These are phyloP conservation scores for Xanthoparmelia taractica DNA, from an alignment of 495 filamentous ascomycete genomes.

Conservation along the genomic window DNA sequence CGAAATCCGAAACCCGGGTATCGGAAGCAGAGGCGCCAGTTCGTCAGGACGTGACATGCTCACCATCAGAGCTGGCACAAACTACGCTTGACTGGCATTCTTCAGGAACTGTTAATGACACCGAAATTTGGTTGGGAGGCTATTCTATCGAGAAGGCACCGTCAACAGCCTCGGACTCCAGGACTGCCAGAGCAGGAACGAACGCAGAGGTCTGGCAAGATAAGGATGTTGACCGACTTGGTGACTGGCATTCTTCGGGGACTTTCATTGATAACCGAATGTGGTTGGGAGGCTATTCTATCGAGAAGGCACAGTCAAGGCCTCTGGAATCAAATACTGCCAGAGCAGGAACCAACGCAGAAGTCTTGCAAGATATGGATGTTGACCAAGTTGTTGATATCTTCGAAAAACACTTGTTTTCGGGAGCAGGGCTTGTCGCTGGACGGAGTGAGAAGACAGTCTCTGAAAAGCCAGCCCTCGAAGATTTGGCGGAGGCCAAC, in stretches of 20 bases:
- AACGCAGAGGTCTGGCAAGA: neutral
- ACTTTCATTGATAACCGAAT: neutral
- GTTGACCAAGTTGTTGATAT: neutral
- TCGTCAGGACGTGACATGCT: neutral
- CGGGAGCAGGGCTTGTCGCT: neutral
- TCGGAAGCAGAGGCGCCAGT: neutral
- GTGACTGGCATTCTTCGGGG: too few relatives aligned
- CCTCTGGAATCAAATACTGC: neutral
- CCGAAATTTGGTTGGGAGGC: neutral
- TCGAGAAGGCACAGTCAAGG: neutral
- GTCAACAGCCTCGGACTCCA: neutral
- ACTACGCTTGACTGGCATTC: neutral
- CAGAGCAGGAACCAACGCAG: neutral
- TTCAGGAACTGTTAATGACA: neutral
- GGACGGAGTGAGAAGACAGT: neutral
- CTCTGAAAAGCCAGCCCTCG: neutral
- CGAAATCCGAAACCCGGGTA: neutral
- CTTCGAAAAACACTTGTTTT: neutral
- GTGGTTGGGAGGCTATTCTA: neutral
- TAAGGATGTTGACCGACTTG: neutral
- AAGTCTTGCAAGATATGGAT: neutral
- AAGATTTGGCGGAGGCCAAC: conserved; percentile 33
- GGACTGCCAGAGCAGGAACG: neutral
- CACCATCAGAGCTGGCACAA: neutral
- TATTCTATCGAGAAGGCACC: neutral